Conservation (phyloP, 1,284 basidiomycete species). For the Kwoniella shivajii region DNA sequence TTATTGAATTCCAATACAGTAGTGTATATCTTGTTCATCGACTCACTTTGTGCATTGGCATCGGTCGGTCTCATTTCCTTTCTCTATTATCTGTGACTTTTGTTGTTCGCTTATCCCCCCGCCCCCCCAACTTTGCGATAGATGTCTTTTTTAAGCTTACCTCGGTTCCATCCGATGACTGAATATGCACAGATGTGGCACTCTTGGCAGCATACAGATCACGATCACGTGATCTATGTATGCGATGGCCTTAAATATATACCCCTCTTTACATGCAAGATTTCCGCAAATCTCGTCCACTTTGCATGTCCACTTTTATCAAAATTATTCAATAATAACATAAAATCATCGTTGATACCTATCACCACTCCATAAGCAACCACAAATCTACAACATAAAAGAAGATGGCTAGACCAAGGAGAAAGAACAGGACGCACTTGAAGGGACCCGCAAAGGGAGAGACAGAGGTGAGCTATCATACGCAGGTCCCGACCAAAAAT, state of each 20-base stretch:
- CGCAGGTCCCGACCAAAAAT: background rate
- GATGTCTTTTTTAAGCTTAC: too few species aligned
- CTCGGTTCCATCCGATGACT: background rate
- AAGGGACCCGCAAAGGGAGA: constrained; percentile 59
- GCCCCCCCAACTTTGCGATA: too few species aligned
- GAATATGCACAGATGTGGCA: background rate
- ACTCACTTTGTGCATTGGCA: too few species aligned
- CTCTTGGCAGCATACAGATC: background rate
- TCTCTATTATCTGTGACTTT: too few species aligned
- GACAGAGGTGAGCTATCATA: constrained; percentile 35
- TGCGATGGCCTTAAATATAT: background rate
- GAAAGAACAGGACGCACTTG: constrained; percentile 84
- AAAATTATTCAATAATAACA: background rate
- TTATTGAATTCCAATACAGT: too few species aligned
- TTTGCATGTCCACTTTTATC: constrained; percentile 12
- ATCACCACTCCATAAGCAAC: background rate
- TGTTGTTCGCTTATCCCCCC: too few species aligned
- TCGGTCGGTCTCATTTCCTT: too few species aligned
- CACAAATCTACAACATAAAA: background rate
- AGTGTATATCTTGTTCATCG: too few species aligned
- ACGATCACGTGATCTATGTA: background rate
- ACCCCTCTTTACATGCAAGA: constrained; percentile 3
- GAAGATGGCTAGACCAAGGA: constrained; percentile 68
- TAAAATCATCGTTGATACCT: background rate
- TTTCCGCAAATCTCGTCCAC: constrained; percentile 15